Evolutionary conservation across 1,139 yeast genomes (phyloP), one percentile per base, ranked within the genome.

Genomic region (Scheffersomyces parashehatae): DNA sequence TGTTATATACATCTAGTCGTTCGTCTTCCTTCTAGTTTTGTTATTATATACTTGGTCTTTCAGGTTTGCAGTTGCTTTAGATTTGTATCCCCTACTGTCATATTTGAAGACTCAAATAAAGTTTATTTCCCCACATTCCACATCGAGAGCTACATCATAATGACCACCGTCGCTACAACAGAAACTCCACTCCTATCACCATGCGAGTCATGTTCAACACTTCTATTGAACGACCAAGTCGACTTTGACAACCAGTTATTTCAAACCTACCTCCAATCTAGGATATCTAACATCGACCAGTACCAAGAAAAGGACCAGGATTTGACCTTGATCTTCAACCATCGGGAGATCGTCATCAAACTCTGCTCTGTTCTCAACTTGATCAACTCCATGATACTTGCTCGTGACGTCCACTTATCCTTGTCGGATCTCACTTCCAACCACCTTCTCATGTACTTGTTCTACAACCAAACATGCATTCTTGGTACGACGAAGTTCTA

Each of bases 361-460:
- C 39, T 52, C 10, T 48, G 48, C 29, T 49, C 48, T 37, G 51
- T 54, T 8, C 42, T 46, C 28, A 48, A 49, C 41, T 45, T 54
- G 26, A 45, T 52, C 42, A 46, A 45, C 41, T 36, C 55, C 12
- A 44, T 46, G 24, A 31, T 31, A n/a, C 24, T 14, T 20, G 20
- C 12, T 35, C 42, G 49, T 16, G n/a, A 36, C n/a, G 30, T n/a
- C 3, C 36, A 43, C 11, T 28, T 49, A 29, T 38, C 37, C 3
- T 29, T 40, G 30, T 40, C 40, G 3, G 38, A 44, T 2, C 38
- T 54, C 33, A 50, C 53, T 34, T 35, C 47, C 30, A 49, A 49
- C 42, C 56, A 52, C 39, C 42, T 54, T 15, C 46, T 54, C 28
- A 45, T 52, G 14, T 54, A 52, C 42, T 42, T 54, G 13, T 48